phyloP scores from a whole-genome alignment of 2,329 filamentous ascomycete species.

The Hyphodiscus sp. region DNA sequence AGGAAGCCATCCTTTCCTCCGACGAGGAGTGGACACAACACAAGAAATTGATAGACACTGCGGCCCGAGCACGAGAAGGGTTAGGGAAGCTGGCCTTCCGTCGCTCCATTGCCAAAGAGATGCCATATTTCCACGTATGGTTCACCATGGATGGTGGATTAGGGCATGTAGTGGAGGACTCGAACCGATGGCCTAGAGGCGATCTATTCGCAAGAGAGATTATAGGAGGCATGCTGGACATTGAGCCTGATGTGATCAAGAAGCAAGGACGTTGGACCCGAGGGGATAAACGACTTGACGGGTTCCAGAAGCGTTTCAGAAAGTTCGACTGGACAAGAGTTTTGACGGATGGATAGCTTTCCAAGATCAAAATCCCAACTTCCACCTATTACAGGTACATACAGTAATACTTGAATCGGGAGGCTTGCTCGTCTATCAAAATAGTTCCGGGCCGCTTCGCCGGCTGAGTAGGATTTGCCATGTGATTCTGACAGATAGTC shows the following conservation, averaged over 20 bases:
- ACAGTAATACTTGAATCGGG: background rate
- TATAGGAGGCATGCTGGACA: constrained; percentile 85
- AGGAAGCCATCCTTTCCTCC: constrained; percentile 79
- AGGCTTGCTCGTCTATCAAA: background rate
- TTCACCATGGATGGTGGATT: constrained; percentile 87
- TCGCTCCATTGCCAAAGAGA: constrained; percentile 79
- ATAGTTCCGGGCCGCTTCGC: background rate
- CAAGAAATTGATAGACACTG: constrained; percentile 87
- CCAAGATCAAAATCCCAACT: background rate
- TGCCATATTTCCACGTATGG: constrained; percentile 98
- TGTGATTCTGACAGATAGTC: background rate
- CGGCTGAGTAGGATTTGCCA: background rate
- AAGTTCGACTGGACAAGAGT: constrained; percentile 80
- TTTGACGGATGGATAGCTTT: constrained; percentile 32
- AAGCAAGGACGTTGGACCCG: constrained; percentile 80
- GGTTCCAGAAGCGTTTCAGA: constrained; percentile 78
- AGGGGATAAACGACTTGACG: constrained; percentile 57
- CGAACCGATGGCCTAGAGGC: constrained; percentile 76
- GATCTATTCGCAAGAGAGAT: constrained; percentile 92
- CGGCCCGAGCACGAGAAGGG: constrained; percentile 55
- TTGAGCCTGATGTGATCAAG: constrained; percentile 76
- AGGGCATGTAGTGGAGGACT: constrained; percentile 87
- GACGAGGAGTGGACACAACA: constrained; percentile 97
- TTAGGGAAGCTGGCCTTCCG: constrained; percentile 79
- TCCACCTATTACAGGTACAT: background rate